These are phyloP conservation scores for Sporodiniella umbellata DNA, from an alignment of 371 early-diverging fungal species.

Conservation along the genomic window DNA sequence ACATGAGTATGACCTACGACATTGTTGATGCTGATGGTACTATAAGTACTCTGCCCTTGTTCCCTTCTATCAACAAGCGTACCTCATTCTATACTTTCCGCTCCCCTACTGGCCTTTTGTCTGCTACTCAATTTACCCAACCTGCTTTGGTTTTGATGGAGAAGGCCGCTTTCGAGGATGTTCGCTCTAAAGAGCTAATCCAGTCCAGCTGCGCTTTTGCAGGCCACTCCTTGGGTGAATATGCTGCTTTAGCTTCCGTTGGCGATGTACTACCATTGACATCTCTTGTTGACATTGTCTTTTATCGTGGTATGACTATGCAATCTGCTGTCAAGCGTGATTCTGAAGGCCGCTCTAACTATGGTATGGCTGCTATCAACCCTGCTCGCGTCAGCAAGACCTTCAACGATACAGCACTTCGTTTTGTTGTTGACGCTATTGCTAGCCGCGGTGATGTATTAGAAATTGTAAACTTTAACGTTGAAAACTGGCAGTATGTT, in stretches of 20 bases:
- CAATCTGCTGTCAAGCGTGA: conserved; percentile 92
- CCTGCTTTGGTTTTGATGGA: conserved; percentile 91
- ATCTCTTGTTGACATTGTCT: conserved; percentile 88
- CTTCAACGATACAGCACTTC: conserved; percentile 83
- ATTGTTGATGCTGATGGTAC: conserved; percentile 72
- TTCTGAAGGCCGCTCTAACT: conserved; percentile 78
- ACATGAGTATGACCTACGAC: conserved; percentile 90
- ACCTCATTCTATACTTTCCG: conserved; percentile 87
- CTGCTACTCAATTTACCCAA: conserved; percentile 96
- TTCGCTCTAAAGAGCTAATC: conserved; percentile 85
- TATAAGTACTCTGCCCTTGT: conserved; percentile 76
- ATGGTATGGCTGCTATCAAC: conserved; percentile 95
- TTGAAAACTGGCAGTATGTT: conserved; percentile 95
- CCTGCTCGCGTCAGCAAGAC: conserved; percentile 86
- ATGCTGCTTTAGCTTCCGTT: conserved; percentile 89
- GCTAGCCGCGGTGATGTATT: conserved; percentile 78
- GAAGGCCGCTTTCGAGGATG: conserved; percentile 91
- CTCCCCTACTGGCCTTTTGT: conserved; percentile 88
- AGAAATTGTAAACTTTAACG: conserved; percentile 97
- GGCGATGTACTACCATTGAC: conserved; percentile 88
- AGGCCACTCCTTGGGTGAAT: conserved; percentile 96
- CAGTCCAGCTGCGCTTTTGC: conserved; percentile 86
- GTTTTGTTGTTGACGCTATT: conserved; percentile 80
- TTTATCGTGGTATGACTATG: conserved; percentile 98
- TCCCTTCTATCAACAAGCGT: conserved; percentile 85